Percentiles rank a stretch among this genome's conserved stretches.
Conservation (phyloP, 2,329 filamentous ascomycete species). For the Fusarium caatingaense region DNA sequence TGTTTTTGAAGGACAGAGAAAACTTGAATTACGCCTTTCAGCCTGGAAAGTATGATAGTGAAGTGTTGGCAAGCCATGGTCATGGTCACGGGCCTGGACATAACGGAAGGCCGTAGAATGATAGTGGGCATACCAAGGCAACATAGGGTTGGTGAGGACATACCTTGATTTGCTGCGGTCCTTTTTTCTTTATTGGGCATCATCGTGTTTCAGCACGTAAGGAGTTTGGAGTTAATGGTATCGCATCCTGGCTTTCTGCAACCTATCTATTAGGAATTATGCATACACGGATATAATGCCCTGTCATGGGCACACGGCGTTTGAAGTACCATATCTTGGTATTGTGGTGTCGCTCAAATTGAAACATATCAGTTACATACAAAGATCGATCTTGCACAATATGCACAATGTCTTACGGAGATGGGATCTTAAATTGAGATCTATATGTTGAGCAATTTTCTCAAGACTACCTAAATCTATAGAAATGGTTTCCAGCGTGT, state of each 20-base stretch:
- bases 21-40: constrained; percentile 51
- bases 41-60: constrained; percentile 48
- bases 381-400: not conserved
- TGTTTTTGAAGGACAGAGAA: constrained; percentile 81
- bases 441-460: not conserved
- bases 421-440: not conserved
- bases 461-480: not conserved
- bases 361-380: not conserved
- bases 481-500: not conserved
- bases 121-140: not conserved
- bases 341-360: not conserved
- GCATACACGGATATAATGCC: not conserved
- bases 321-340: not conserved
- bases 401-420: not conserved
- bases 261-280: not conserved
- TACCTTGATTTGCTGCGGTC: constrained; percentile 1
- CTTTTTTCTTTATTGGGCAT: not conserved
- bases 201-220: constrained; percentile 26
- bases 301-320: not conserved
- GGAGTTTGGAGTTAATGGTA: constrained; percentile 29
- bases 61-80: constrained; percentile 14
- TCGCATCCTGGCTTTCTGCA: not conserved
- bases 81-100: not conserved
- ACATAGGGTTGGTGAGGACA: constrained; percentile 28
- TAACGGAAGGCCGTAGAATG: not conserved